Base-by-base conservation (phyloP, 2,329 filamentous ascomycete species). In the Ceratocystis diversiconidia region DNA sequence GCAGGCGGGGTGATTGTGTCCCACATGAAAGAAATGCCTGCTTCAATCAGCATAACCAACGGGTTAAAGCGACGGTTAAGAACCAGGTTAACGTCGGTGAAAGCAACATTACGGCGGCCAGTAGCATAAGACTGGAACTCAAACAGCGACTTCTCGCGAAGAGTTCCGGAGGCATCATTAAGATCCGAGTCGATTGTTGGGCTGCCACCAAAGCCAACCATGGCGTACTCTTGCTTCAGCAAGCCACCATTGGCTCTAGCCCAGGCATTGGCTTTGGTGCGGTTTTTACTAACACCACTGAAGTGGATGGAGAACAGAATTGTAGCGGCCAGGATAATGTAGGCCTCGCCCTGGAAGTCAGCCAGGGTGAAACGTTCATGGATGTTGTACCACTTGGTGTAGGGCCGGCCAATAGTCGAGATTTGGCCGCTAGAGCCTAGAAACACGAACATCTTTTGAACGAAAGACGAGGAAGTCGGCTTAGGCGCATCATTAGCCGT, bases 321-420 rank as follows among this genome's bases (percentile, higher is more conserved):
- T 64, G 86, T 73, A 70, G 96, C 84, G 72, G 91, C 80, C 43
- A 83, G 82, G 68, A 96, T 78, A 71, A 99, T 88, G 74, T 91
- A 78, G 67, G 89, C 87, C 78, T 99, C 94, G 72, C 87, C 82
- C 77, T 85, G 85, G 81, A 99, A 99, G 75, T 99, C 94, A 72
- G 81, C 82, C 68, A 87, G 78, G 30, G 85, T 85, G 72, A 92
- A 86, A 72, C 94, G 90, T 82, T 97, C 92, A 82, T 95, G 94
- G 68, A 97, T 80, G 66, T 91, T 90, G 79, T 97, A 99, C 94
- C 94, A 99, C 79, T 90, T 90, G 63, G 91, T 96, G 76, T 88
- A 96, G 15, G 89, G 88, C 30, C 80, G 78, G 55, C 74, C 76
- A 57, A 80, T 79, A 60, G 76, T 74, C 57, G 78, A 79, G 68